Evolutionary conservation across 345 rosid species (phyloP).

Genomic region (Raphanus raphanistrum): DNA sequence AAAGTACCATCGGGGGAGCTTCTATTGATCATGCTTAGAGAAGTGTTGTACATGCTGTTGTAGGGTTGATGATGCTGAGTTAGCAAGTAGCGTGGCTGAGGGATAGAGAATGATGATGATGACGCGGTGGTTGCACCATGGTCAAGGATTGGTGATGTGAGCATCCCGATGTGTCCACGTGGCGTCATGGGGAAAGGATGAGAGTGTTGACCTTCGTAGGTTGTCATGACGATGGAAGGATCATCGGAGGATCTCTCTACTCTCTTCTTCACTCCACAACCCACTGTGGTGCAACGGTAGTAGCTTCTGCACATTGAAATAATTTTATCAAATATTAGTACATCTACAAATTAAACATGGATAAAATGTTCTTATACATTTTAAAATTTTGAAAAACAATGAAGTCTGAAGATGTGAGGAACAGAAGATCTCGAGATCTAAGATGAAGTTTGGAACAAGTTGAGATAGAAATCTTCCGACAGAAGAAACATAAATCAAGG

Average conservation of each 20-base stretch:
- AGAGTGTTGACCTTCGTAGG: constrained; percentile 92
- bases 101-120: constrained; percentile 47
- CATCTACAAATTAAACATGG: background rate
- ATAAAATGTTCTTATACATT: background rate
- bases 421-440: constrained; percentile 32
- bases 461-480: constrained; percentile 33
- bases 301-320: constrained; percentile 64
- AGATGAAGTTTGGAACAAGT: constrained; percentile 23
- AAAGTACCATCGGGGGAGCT: constrained; percentile 19
- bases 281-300: constrained; percentile 92
- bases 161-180: constrained; percentile 58
- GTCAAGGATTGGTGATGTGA: constrained; percentile 35
- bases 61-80: constrained; percentile 46
- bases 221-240: constrained; percentile 76
- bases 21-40: constrained; percentile 30
- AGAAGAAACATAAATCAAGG: constrained; percentile 38
- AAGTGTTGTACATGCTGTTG: constrained; percentile 28
- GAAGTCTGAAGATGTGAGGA: background rate
- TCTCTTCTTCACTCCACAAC: constrained; percentile 96
- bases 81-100: constrained; percentile 45
- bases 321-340: background rate
- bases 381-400: background rate
- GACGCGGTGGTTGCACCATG: constrained; percentile 37
- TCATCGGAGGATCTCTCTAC: constrained; percentile 94
- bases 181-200: constrained; percentile 80